A percentile compares a stretch with the other conserved stretches of the same genome.
Conservation (phyloP, 2,329 filamentous ascomycete species). For the Torrubiella hemipterigena region DNA sequence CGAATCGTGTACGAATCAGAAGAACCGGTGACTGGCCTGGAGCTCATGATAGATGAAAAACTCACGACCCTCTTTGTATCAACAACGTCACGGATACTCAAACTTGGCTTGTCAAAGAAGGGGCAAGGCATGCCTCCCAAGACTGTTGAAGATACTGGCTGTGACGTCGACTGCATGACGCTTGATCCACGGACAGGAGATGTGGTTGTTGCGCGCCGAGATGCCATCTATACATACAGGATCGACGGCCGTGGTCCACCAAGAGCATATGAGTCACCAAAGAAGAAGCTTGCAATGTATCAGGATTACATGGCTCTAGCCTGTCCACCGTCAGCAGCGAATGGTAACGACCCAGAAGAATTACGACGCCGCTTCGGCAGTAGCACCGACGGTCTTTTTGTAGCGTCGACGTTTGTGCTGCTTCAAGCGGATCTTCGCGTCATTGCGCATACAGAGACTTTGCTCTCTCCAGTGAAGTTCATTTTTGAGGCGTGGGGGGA, state of each 20-base stretch:
- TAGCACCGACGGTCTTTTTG: constrained; percentile 67
- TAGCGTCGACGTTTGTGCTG: constrained; percentile 76
- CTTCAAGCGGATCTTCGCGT: constrained; percentile 88
- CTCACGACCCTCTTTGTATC: constrained; percentile 79
- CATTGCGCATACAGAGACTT: constrained; percentile 76
- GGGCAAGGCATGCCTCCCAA: constrained; percentile 83
- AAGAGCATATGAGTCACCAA: constrained; percentile 83
- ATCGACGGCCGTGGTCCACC: constrained; percentile 75
- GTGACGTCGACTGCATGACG: constrained; percentile 90
- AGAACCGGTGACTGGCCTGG: constrained; percentile 87
- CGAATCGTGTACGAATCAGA: constrained; percentile 93
- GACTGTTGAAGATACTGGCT: constrained; percentile 80
- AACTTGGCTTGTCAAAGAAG: constrained; percentile 73
- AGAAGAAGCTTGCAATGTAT: constrained; percentile 68
- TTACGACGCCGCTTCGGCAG: constrained; percentile 63
- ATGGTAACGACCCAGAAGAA: constrained; percentile 42
- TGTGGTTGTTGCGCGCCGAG: constrained; percentile 83
- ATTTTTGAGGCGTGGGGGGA: constrained; percentile 86
- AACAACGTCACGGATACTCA: constrained; percentile 79
- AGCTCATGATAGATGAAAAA: constrained; percentile 51
- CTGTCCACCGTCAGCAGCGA: constrained; percentile 55
- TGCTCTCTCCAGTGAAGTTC: constrained; percentile 67
- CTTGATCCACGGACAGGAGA: constrained; percentile 69
- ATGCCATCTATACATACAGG: constrained; percentile 91
- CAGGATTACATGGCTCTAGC: constrained; percentile 80